Conservation (phyloP, 1,284 basidiomycete genomes). For the Marasmius tenuissimus region DNA sequence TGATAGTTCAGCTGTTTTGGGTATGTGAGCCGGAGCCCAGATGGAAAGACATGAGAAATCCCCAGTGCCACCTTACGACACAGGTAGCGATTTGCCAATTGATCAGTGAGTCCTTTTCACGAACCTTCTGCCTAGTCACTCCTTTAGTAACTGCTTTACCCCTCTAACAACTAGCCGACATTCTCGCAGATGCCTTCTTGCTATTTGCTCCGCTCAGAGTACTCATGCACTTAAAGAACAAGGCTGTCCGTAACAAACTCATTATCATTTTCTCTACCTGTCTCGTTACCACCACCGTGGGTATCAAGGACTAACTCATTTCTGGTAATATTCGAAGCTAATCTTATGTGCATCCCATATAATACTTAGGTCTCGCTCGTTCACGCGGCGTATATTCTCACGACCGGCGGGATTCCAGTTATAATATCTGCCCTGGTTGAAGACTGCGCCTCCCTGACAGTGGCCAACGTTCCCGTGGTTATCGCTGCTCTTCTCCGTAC, state of each 20-base stretch:
- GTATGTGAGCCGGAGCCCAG: slow-evolving; percentile 31
- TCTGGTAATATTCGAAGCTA: background rate
- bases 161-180: slow-evolving; percentile 28
- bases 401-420: slow-evolving; percentile 28
- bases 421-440: slow-evolving; percentile 39
- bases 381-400: slow-evolving; percentile 37
- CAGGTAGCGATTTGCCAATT: slow-evolving; percentile 39
- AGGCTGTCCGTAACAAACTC: slow-evolving; percentile 32
- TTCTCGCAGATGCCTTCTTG: slow-evolving; percentile 36
- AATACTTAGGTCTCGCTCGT: slow-evolving; percentile 33
- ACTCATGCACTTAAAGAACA: slow-evolving; percentile 32
- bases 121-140: too few relatives aligned
- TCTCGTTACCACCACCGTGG: slow-evolving; percentile 32
- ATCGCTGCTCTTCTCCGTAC: slow-evolving; percentile 28
- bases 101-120: slow-evolving; percentile 30
- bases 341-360: background rate
- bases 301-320: background rate
- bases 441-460: slow-evolving; percentile 38
- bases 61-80: slow-evolving; percentile 35
- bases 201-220: slow-evolving; percentile 35
- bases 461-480: slow-evolving; percentile 41
- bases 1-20: slow-evolving; percentile 39
- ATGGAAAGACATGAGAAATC: slow-evolving; percentile 34
- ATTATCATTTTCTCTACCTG: slow-evolving; percentile 40
- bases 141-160: too few relatives aligned